Evolutionary conservation across 148 eudicot species (phyloP), one percentile per base, ranked within the genome.

Genomic region (Hydrangea macrophylla): DNA sequence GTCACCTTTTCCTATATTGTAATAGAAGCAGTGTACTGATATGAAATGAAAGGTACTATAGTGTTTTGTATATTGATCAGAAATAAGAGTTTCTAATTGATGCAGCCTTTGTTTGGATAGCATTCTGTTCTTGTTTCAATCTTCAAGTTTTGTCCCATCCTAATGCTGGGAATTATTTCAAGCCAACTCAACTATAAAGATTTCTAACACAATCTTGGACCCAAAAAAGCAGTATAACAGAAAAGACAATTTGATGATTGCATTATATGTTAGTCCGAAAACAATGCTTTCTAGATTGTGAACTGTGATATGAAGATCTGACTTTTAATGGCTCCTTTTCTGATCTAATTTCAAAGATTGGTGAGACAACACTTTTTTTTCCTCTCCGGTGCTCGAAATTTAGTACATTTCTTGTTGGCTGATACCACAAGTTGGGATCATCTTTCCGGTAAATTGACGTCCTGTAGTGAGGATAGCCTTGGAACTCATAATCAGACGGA

Each of bases 401-500:
- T 9, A 56, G 56, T 25, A 39, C 27, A 27, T 60, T 75, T 53
- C 70, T 56, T 22, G 44, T 81, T 59, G 53, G 62, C 9, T 63
- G 37, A 30, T 61, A 66, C 68, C 72, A 58, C 45, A 80, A 71
- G 39, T 66, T 70, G 11, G n/a, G n/a, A n/a, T 70, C 75, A 45
- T 60, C 67, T 48, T 69, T 73, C 60, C 53, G 67, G 80, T 27
- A 66, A 26, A 67, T 65, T 36, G 61, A 68, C 65, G 71, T 76
- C 36, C 56, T 72, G 59, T 26, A 76, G 28, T 81, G 92, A 57
- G 97, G 94, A 67, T 88, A 86, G 37, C 83, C 90, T 31, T 65
- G 30, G 54, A 61, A 56, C 44, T 61, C 18, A 58, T 88, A 86
- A 22, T 72, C 75, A 1, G 72, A 58, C 2, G 83, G 86, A 56